Evolutionary conservation across 306 rosid genomes (phyloP).

Genomic region (Boehmeria nivea): DNA sequence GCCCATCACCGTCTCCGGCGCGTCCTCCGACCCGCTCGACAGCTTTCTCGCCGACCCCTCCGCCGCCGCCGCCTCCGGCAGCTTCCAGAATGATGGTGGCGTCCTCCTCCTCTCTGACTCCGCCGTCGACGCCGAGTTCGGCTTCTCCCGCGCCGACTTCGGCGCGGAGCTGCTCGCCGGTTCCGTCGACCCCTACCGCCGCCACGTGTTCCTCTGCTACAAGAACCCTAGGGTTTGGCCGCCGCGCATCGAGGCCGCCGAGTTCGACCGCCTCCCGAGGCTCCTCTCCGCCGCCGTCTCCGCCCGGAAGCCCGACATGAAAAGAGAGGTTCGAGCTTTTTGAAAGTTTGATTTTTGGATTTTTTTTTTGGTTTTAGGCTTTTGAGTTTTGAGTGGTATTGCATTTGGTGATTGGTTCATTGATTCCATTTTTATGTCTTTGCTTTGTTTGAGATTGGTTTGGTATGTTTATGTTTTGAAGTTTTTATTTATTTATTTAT

Average conservation of each 20-base stretch:
- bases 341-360: background rate
- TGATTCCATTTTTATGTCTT: too few species aligned
- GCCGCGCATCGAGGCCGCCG: conserved; percentile 86
- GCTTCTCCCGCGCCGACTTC: conserved; percentile 63
- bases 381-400: too few species aligned
- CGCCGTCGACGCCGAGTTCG: conserved; percentile 53
- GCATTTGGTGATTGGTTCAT: too few species aligned
- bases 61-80: conserved; percentile 65
- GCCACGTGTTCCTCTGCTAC: conserved; percentile 84
- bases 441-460: too few species aligned
- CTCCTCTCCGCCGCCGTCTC: conserved; percentile 77
- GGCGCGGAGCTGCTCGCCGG: conserved; percentile 57
- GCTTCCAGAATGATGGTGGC: conserved; percentile 74
- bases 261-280: conserved; percentile 92
- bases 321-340: conserved; percentile 47
- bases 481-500: too few species aligned
- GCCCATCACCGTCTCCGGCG: conserved; percentile 72
- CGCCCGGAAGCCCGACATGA: conserved; percentile 64
- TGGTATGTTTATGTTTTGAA: too few species aligned
- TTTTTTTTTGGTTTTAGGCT: background rate
- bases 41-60: conserved; percentile 63
- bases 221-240: conserved; percentile 89
- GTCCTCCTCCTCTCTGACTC: conserved; percentile 24
- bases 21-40: conserved; percentile 76
- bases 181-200: conserved; percentile 65